These are phyloP conservation scores for Xylaria sp. DNA, from an alignment of 2,329 filamentous ascomycete genomes.

Conservation along the genomic window DNA sequence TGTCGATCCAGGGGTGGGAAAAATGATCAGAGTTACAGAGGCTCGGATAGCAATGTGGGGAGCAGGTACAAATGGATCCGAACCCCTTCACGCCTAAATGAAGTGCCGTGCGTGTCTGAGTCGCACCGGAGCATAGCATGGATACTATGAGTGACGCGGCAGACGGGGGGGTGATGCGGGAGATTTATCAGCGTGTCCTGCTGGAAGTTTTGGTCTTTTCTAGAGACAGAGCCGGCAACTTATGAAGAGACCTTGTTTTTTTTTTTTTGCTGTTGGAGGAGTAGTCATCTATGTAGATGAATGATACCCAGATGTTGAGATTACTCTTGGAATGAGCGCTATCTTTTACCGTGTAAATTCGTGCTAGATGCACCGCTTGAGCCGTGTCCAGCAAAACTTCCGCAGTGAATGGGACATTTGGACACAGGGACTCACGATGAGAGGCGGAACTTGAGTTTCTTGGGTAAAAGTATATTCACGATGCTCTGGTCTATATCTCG, in stretches of 20 bases:
- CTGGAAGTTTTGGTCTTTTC: neutral
- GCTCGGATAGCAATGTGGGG: neutral
- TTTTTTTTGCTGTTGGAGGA: constrained; percentile 7
- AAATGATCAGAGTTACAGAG: constrained; percentile 2
- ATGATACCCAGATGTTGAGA: constrained; percentile 36
- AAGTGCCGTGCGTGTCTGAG: constrained; percentile 5
- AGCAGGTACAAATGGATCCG: neutral
- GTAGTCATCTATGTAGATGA: constrained; percentile 35
- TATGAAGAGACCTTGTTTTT: constrained; percentile 23
- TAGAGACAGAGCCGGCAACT: constrained; percentile 14
- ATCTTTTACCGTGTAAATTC: neutral
- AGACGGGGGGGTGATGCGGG: no score
- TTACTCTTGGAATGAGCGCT: neutral
- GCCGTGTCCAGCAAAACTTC: no score
- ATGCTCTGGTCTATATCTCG: constrained; percentile 4
- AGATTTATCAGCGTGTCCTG: no score
- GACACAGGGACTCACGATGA: neutral
- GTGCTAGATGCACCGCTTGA: neutral
- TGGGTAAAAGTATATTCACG: neutral
- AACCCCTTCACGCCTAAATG: constrained; percentile 1
- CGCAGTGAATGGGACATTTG: neutral
- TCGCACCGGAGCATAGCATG: neutral
- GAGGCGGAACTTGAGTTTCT: neutral
- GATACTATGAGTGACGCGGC: no score
- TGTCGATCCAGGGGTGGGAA: neutral